A percentile compares a stretch with the other conserved stretches of the same genome.
Conservation (phyloP, 208 protist genomes). For the Leishmania amazonensis region DNA sequence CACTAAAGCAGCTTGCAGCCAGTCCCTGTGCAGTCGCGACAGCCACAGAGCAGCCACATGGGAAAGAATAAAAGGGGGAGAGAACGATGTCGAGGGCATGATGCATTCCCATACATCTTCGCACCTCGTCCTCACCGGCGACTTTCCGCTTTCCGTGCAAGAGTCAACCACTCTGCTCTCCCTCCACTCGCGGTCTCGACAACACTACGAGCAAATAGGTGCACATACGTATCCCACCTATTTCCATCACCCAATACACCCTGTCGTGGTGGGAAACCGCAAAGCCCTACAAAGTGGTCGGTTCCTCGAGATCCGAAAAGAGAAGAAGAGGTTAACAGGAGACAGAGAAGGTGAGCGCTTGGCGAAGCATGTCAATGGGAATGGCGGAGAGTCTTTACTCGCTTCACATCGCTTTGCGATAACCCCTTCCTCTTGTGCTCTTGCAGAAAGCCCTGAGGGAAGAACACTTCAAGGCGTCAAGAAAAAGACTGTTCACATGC, state of each 20-base stretch:
- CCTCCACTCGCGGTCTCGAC: not conserved
- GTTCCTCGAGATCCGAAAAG: not conserved
- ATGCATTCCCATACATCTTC: not conserved
- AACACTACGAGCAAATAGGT: not conserved
- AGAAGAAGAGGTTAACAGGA: not conserved
- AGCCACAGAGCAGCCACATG: not conserved
- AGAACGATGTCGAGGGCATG: not conserved
- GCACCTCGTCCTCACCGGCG: not conserved
- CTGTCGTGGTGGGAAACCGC: not conserved
- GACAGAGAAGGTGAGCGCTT: not conserved
- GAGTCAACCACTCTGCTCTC: not conserved
- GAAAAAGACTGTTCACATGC: not conserved
- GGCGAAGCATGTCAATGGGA: conserved; percentile 2
- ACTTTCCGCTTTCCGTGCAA: not conserved
- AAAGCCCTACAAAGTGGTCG: not conserved
- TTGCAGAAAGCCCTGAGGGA: not conserved
- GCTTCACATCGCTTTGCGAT: too few species aligned
- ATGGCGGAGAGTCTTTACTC: not conserved
- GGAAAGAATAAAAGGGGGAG: conserved; percentile 8
- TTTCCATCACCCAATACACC: not conserved
- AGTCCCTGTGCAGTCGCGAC: not conserved
- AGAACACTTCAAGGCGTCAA: not conserved
- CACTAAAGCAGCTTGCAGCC: conserved; percentile 1
- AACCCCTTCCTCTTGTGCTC: not conserved
- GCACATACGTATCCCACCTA: not conserved